Percentiles rank a stretch among this genome's conserved stretches.
phyloP scores from a whole-genome alignment of 2,329 filamentous ascomycete genomes.

The Hirsutella rhossiliensis region DNA sequence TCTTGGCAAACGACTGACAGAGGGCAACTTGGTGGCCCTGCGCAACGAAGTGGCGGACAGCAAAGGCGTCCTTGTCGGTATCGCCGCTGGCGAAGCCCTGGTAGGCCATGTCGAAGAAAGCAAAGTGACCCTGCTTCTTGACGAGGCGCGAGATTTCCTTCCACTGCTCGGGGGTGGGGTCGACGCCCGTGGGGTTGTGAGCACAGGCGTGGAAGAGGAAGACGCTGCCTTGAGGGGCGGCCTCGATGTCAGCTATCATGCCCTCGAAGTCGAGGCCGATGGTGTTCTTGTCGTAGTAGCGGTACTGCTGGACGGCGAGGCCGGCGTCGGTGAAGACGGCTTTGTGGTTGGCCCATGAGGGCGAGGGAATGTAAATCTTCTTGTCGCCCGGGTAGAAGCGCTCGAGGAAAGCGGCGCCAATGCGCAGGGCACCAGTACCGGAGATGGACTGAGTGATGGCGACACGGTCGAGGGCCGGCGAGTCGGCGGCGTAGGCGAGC shows the following conservation, averaged over 20 bases:
- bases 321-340: conserved; percentile 92
- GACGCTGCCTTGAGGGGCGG: conserved; percentile 73
- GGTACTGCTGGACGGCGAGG: conserved; percentile 85
- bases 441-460: conserved; percentile 97
- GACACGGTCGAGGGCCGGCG: conserved; percentile 62
- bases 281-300: conserved; percentile 98
- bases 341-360: conserved; percentile 97
- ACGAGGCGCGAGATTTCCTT: conserved; percentile 76
- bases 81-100: conserved; percentile 93
- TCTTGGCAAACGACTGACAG: conserved; percentile 95
- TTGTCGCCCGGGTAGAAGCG: conserved; percentile 86
- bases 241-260: conserved; percentile 81
- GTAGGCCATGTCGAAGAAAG: conserved; percentile 99
- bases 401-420: conserved; percentile 85
- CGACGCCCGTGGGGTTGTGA: conserved; percentile 95
- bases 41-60: conserved; percentile 84
- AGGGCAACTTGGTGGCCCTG: conserved; percentile 82
- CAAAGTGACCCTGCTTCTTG: conserved; percentile 77
- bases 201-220: conserved; percentile 95
- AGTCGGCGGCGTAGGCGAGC: conserved; percentile 81
- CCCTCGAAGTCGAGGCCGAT: conserved; percentile 97
- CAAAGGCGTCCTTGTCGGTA: conserved; percentile 86
- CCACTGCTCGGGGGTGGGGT: conserved; percentile 89
- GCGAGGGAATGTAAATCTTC: conserved; percentile 91
- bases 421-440: conserved; percentile 88